Percentiles rank a stretch among this genome's conserved stretches.
These are phyloP conservation scores for Oenanthe sinensis DNA, from an alignment of 129 eudicot genomes.

Conservation along the genomic window DNA sequence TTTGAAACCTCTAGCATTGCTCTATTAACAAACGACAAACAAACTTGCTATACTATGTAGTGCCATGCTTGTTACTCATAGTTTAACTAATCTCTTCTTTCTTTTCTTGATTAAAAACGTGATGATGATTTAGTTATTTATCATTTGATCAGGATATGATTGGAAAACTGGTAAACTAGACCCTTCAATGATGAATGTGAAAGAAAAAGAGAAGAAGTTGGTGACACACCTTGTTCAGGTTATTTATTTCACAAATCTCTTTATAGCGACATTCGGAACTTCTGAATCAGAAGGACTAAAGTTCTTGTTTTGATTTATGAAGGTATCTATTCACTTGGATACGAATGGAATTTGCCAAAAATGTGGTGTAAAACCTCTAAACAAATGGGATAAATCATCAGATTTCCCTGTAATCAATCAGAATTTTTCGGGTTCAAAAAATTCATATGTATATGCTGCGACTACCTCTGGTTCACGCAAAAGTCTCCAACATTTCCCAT, in stretches of 20 bases:
- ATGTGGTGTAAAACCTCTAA: slow-evolving; percentile 44
- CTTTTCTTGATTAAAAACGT: neutral
- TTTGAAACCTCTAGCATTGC: too few species aligned
- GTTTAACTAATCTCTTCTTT: too few species aligned
- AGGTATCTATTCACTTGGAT: slow-evolving; percentile 55
- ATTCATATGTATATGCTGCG: slow-evolving; percentile 60
- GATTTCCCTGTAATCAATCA: slow-evolving; percentile 76
- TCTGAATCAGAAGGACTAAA: neutral
- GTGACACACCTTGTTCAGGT: slow-evolving; percentile 76
- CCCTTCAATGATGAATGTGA: slow-evolving; percentile 66
- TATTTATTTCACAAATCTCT: neutral
- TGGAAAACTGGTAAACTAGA: slow-evolving; percentile 84
- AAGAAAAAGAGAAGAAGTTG: slow-evolving; percentile 33
- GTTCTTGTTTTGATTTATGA: slow-evolving; percentile 5
- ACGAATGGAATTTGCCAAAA: slow-evolving; percentile 32
- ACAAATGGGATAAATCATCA: slow-evolving; percentile 46
- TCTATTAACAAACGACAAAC: too few species aligned
- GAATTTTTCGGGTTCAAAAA: slow-evolving; percentile 41
- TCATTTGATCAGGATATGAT: slow-evolving; percentile 52
- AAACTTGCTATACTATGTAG: too few species aligned
- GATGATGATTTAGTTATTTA: neutral
- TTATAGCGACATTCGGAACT: neutral
- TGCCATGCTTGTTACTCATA: too few species aligned
- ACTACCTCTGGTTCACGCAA: slow-evolving; percentile 62
- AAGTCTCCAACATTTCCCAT: slow-evolving; percentile 70